Base-by-base conservation (phyloP, 2,329 filamentous ascomycete species). In the Blastomyces percursus region DNA sequence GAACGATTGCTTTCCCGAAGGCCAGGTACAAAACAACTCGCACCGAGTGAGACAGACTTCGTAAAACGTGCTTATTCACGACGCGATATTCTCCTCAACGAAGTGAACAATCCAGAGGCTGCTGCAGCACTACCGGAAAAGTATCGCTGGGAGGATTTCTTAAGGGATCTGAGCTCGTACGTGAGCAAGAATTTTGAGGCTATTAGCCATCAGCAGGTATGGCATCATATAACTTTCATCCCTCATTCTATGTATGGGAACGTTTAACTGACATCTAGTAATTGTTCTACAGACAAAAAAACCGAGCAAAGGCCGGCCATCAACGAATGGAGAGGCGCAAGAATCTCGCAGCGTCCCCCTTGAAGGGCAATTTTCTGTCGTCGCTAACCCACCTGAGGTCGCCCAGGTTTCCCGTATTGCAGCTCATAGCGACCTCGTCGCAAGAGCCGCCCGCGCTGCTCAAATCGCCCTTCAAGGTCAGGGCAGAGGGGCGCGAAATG, bases 121-220 rank as follows among this genome's bases (percentile, higher is more conserved):
- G 71, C 80, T 60, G 75, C 75, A 59, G 75, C 78, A 27, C 70
- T 87, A 44, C 81, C 81, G 0, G 80, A 83, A 66, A 84, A 82
- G 67, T 86, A 86, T 67, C 79, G 80, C 38, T 88, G 85, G 85
- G 81, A 82, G 59, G 82, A 85, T 63, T 87, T 87, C 63, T 74
- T 86, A 19, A 78, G 80, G 27, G 82, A 84, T 64, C 78, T 87
- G 19, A 82, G 80, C 56, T 76, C 76, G 14, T 84, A 85, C 70
- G 78, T 87, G 57, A 80, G 77, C 60, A 84, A 85, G 68, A 82
- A 82, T 62, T 80, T 84, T 62, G 82, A 84, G 62, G 71, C 76
- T 14, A 77, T 82, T 57, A 76, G 78, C 61, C 75, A 75, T n/a
- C 78, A 77, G 65, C 77, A 76, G 69, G 78, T 81, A 64, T 63